Base-by-base conservation (phyloP, 2,329 filamentous ascomycete genomes). In the Fusarium piperis region DNA sequence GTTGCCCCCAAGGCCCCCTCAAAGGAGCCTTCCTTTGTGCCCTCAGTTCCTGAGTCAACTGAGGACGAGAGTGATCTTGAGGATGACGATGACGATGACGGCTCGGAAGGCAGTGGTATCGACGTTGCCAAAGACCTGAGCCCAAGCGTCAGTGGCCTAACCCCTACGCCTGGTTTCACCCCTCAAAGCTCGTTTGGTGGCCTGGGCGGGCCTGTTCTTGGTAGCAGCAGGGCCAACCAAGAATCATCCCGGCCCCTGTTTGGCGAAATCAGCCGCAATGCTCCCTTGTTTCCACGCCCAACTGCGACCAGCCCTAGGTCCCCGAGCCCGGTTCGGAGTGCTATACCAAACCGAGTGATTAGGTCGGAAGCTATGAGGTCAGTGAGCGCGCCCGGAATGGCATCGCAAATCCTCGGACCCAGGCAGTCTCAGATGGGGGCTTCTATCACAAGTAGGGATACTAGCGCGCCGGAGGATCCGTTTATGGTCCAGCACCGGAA, bases 281-380 rank as follows among this genome's bases (percentile, higher is more conserved):
- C 83, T 18, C 87, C 88, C 0, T 69, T 86, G 26, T 88, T 93
- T 62, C 83, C 88, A 11, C 88, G 87, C 35, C 83, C 88, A 26
- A 85, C 80, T 35, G 83, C 82, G 20, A 83, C 84, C n/a, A 91
- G 88, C 71, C 91, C 92, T 52, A 89, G 92, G 36, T 94, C 92
- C 11, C 92, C 93, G 2, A 94, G 92, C 71, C 92, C 93, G 2
- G 82, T 93, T 28, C 89, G 92, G 35, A 84, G 85, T 59, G 85
- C 88, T 41, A 81, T 90, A 32, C 88, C 89, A 33, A 79, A 83
- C 65, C 84, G 86, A 73, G 74, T 87, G 30, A 74, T 85, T 7
- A 81, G 85, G 59, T 81, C 84, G 23, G 89, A 91, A 32, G 79
- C 83, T 2, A 81, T 83, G 13, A 85, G 89, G 58, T 91, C 89